phyloP scores from a whole-genome alignment of 2,329 filamentous ascomycete genomes.

The Penicillium sp. region DNA sequence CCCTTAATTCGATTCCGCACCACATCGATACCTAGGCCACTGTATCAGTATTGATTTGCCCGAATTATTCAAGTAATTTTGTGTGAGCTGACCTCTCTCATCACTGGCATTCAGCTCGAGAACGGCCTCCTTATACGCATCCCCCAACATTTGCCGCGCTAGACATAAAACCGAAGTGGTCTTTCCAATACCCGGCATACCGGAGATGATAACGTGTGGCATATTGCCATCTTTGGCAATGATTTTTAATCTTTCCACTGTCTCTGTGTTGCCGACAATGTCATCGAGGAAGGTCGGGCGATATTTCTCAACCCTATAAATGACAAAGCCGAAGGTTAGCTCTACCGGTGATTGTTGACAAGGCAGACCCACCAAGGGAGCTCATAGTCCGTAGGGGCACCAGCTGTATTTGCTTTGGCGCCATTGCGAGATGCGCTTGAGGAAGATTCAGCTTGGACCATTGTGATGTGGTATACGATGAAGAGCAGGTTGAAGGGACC shows the following conservation, averaged over 20 bases:
- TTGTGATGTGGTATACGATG: slow-evolving; percentile 21
- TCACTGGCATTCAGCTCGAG: slow-evolving; percentile 95
- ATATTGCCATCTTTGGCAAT: slow-evolving; percentile 99
- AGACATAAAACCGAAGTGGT: slow-evolving; percentile 94
- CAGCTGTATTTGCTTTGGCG: slow-evolving; percentile 40
- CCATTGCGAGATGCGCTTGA: slow-evolving; percentile 44
- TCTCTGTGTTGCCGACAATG: slow-evolving; percentile 96
- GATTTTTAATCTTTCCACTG: slow-evolving; percentile 94
- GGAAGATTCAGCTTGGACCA: slow-evolving; percentile 51
- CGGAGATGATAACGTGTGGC: slow-evolving; percentile 99
- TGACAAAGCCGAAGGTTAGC: slow-evolving; percentile 20
- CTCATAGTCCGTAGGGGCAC: slow-evolving; percentile 47
- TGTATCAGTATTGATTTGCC: background rate
- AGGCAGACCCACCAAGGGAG: slow-evolving; percentile 46
- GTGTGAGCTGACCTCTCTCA: slow-evolving; percentile 65
- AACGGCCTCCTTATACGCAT: slow-evolving; percentile 95
- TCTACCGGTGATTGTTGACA: background rate
- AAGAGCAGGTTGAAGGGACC: slow-evolving; percentile 6
- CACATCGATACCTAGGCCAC: slow-evolving; percentile 76
- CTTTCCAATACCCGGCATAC: slow-evolving; percentile 98
- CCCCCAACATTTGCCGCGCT: slow-evolving; percentile 84
- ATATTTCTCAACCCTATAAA: slow-evolving; percentile 91
- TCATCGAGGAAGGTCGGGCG: slow-evolving; percentile 92
- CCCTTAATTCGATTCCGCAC: slow-evolving; percentile 97
- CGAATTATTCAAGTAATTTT: background rate